Conservation (phyloP, 202 grass and related monocot species). For the Brachypodium distachyon region DNA sequence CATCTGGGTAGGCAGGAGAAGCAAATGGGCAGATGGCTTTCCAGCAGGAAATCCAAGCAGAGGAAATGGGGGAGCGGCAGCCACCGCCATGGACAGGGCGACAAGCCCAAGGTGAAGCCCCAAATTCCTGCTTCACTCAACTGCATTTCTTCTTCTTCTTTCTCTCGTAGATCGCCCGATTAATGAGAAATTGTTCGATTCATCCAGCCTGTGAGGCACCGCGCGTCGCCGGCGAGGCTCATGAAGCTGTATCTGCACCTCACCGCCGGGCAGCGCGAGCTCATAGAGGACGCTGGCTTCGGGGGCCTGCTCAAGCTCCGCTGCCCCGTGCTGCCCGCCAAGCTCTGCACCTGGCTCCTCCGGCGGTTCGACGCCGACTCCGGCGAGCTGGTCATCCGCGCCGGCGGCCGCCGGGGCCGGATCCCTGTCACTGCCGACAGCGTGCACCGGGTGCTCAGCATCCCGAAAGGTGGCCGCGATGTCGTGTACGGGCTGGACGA, state of each 20-base stretch:
- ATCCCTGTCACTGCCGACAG: conserved; percentile 8
- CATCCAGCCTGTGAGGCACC: neutral
- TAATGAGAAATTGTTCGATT: neutral
- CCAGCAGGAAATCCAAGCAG: neutral
- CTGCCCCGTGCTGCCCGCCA: neutral
- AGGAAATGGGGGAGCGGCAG: neutral
- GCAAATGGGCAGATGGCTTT: neutral
- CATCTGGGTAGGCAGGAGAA: neutral
- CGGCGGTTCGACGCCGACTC: neutral
- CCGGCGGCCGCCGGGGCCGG: neutral
- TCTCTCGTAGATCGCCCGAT: no score
- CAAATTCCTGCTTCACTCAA: neutral
- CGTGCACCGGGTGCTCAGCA: conserved; percentile 16
- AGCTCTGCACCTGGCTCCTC: conserved; percentile 9
- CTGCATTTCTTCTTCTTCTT: neutral
- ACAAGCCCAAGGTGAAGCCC: neutral
- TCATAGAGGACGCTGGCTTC: conserved; percentile 21
- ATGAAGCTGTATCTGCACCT: conserved; percentile 9
- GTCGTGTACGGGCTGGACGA: neutral
- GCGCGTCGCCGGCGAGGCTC: conserved; percentile 9
- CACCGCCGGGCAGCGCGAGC: conserved; percentile 4
- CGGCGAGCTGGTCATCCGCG: conserved; percentile 12
- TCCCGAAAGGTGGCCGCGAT: neutral
- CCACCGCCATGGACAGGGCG: neutral
- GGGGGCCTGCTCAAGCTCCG: conserved; percentile 1